Conservation (phyloP, 371 early-diverging fungal species). For the Mucor racemosus region DNA sequence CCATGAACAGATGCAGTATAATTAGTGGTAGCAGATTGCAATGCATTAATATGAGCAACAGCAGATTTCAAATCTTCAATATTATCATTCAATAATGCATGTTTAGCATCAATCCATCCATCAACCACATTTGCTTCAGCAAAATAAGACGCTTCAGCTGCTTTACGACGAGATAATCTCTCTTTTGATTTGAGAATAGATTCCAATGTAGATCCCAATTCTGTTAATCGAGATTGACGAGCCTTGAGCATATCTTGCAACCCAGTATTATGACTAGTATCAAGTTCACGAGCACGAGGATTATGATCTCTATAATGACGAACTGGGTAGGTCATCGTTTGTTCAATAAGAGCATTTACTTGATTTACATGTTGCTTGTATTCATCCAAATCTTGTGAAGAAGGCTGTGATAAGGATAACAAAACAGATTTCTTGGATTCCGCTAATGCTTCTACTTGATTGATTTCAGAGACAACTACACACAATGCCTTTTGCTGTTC, state of each 20-base stretch:
- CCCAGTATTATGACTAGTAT: constrained; percentile 27
- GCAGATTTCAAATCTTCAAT: constrained; percentile 3
- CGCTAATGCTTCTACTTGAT: constrained; percentile 15
- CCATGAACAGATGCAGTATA: constrained; percentile 16
- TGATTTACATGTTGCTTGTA: constrained; percentile 15
- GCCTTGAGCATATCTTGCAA: constrained; percentile 36
- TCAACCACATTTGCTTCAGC: constrained; percentile 35
- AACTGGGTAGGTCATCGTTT: constrained; percentile 27
- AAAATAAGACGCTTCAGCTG: constrained; percentile 39
- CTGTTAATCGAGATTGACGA: constrained; percentile 34
- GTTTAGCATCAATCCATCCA: constrained; percentile 36
- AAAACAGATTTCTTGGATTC: constrained; percentile 13
- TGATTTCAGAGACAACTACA: constrained; percentile 2
- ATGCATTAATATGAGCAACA: not conserved
- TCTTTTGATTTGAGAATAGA: constrained; percentile 37
- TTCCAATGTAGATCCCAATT: constrained; percentile 30
- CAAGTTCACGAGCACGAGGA: constrained; percentile 18
- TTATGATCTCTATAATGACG: constrained; percentile 25
- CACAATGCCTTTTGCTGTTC: constrained; percentile 12
- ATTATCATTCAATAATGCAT: not conserved
- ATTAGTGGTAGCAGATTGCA: constrained; percentile 12
- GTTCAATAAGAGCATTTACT: not conserved
- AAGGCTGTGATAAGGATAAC: constrained; percentile 15
- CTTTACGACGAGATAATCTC: constrained; percentile 36
- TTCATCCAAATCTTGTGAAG: constrained; percentile 14